These are phyloP conservation scores for Rubia yunnanensis DNA, from an alignment of 257 asterid genomes.

Conservation along the genomic window DNA sequence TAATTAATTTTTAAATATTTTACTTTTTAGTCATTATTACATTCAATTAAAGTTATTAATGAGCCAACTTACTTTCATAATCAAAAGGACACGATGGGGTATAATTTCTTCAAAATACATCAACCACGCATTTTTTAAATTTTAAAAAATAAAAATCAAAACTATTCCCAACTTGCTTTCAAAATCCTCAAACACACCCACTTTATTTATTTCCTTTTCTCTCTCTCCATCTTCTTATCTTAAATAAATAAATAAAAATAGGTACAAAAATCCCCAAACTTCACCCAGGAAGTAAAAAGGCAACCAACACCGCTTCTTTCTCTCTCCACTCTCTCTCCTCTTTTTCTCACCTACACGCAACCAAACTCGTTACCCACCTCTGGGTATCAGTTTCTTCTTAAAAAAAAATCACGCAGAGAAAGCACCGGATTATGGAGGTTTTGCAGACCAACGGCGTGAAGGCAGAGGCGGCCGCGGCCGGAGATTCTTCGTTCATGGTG, in stretches of 20 bases:
- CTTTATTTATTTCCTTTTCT: background rate
- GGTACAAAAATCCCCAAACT: constrained; percentile 12
- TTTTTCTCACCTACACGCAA: constrained; percentile 13
- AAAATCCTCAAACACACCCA: background rate
- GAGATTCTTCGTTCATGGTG: constrained; percentile 28
- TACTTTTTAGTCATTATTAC: too few species aligned
- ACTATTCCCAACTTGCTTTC: constrained; percentile 1
- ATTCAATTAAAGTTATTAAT: too few species aligned
- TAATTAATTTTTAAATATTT: too few species aligned
- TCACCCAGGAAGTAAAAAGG: constrained; percentile 10
- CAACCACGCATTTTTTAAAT: background rate
- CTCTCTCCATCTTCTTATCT: too few species aligned
- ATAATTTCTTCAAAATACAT: background rate
- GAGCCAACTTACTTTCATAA: too few species aligned
- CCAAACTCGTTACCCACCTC: constrained; percentile 5
- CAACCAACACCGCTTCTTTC: constrained; percentile 7
- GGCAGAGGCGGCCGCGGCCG: constrained; percentile 11
- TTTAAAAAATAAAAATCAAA: background rate
- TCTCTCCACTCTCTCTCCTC: constrained; percentile 5
- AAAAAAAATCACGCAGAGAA: background rate
- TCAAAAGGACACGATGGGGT: too few species aligned
- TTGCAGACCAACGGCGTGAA: constrained; percentile 19
- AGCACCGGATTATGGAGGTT: constrained; percentile 34
- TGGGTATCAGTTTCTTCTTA: background rate
- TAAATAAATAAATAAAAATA: background rate